Base-by-base conservation (phyloP, 441 rosid genomes). In the California macrophylla region DNA sequence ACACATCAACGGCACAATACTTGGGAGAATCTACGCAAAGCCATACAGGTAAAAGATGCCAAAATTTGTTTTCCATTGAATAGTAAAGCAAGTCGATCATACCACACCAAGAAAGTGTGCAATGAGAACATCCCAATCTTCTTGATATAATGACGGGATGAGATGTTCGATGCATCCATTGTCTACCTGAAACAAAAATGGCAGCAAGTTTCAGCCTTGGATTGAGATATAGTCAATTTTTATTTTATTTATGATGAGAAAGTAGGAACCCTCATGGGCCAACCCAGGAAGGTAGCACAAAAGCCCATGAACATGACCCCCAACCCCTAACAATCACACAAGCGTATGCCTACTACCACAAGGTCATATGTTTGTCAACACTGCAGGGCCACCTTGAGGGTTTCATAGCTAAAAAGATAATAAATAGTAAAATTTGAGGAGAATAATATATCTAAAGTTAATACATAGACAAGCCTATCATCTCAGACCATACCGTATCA, bases 91-190 rank as follows among this genome's bases (percentile, higher is more conserved):
- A 16, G 67, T 20, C 67, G 74, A 76, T 69, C 85, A 79, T 89
- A 95, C 99, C 93, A 90, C 92, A 7, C 99, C 99, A 15, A 94
- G 99, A 82, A 94, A 94, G 85, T 94, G 99, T 0, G 96, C 95
- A 78, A 94, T 88, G 25, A 94, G 96, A 64, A 92, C 97, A 80
- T 92, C 97, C 98, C 98, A 95, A 72, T 95, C 95, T 70, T 90
- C 89, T 78, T 86, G 45, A 72, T 85, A 77, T 23, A 92, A 80
- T n/a, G 93, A 79, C 15, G 98, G 98, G 64, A 92, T 70, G 63
- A 95, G 77, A 71, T 92, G 86, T 45, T 92, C 92, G 66, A 87
- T 85, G 84, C 99, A 95, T 77, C 99, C 99, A 36, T 87, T 87
- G 74, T 95, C 98, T 54, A 92, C 99, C 98, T 94, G 81, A 56